These are phyloP conservation scores for Leishmania amazonensis DNA, from an alignment of 208 protist species.

Conservation along the genomic window DNA sequence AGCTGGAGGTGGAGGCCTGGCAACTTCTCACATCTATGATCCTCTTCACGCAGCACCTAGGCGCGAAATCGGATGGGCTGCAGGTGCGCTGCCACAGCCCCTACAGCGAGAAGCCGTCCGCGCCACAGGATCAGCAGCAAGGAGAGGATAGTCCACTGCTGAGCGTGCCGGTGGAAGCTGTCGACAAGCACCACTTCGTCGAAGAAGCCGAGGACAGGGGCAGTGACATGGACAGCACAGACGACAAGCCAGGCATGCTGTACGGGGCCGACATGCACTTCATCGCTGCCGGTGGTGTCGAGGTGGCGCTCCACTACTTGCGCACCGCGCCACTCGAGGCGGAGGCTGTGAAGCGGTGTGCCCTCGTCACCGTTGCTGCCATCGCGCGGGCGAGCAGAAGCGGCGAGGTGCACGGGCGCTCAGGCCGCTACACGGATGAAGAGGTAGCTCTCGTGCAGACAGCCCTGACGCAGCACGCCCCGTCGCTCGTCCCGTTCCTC, in stretches of 20 bases:
- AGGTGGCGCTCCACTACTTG: slow-evolving; percentile 56
- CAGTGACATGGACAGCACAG: slow-evolving; percentile 5
- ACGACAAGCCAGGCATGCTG: slow-evolving; percentile 15
- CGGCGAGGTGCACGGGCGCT: slow-evolving; percentile 13
- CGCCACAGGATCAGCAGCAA: slow-evolving; percentile 5
- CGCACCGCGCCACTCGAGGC: slow-evolving; percentile 32
- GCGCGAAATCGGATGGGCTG: slow-evolving; percentile 8
- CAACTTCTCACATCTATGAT: slow-evolving; percentile 63
- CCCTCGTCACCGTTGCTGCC: slow-evolving; percentile 45
- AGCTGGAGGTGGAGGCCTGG: slow-evolving; percentile 76
- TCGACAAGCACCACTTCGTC: not conserved
- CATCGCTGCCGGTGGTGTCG: slow-evolving; percentile 52
- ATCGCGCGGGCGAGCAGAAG: slow-evolving; percentile 27
- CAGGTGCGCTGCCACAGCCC: slow-evolving; percentile 9
- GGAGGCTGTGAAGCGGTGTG: slow-evolving; percentile 50
- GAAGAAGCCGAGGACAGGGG: not conserved
- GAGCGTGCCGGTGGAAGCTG: not conserved
- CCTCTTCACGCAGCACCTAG: slow-evolving; percentile 39
- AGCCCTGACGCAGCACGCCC: slow-evolving; percentile 19
- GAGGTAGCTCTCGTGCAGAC: slow-evolving; percentile 13
- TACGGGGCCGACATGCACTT: slow-evolving; percentile 58
- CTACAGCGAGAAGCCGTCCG: not conserved
- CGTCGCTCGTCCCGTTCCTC: slow-evolving; percentile 30
- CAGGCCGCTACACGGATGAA: slow-evolving; percentile 8
- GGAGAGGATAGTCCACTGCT: not conserved